Conservation (phyloP, 1,284 basidiomycete genomes). For the Ustilago curta region DNA sequence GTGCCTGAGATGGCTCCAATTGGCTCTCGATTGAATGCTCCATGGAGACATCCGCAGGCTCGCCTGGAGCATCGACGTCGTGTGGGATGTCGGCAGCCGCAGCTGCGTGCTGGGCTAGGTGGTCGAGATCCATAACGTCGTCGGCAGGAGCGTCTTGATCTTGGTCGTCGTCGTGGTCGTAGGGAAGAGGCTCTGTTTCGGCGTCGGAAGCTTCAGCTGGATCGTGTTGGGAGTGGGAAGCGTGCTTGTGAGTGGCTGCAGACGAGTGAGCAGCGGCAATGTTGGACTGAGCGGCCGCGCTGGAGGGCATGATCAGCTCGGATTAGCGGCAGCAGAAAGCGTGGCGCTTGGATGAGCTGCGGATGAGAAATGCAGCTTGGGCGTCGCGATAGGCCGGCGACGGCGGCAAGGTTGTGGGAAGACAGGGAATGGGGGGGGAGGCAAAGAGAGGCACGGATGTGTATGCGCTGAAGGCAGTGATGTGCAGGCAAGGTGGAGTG, state of each 20-base stretch:
- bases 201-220: slow-evolving; percentile 53
- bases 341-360: slow-evolving; percentile 29
- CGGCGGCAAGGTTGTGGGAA: slow-evolving; percentile 6
- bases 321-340: slow-evolving; percentile 31
- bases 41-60: slow-evolving; percentile 30
- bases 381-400: slow-evolving; percentile 20
- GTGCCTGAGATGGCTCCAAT: slow-evolving; percentile 21
- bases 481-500: background rate
- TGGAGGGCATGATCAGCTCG: slow-evolving; percentile 44
- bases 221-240: slow-evolving; percentile 14
- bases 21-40: slow-evolving; percentile 22
- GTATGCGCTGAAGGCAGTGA: background rate
- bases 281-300: slow-evolving; percentile 27
- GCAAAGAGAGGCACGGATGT: background rate
- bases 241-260: slow-evolving; percentile 17
- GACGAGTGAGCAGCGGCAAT: slow-evolving; percentile 39
- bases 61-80: slow-evolving; percentile 30
- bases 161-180: slow-evolving; percentile 47
- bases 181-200: slow-evolving; percentile 64
- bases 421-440: too few species aligned
- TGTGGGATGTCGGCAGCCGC: slow-evolving; percentile 14
- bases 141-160: slow-evolving; percentile 18
- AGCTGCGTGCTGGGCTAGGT: slow-evolving; percentile 28
- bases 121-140: slow-evolving; percentile 44
- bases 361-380: slow-evolving; percentile 14